A percentile compares a stretch with the other conserved stretches of the same genome.
These are phyloP conservation scores for Tolypocladium amazonense DNA, from an alignment of 2,329 filamentous ascomycete species.

Conservation along the genomic window DNA sequence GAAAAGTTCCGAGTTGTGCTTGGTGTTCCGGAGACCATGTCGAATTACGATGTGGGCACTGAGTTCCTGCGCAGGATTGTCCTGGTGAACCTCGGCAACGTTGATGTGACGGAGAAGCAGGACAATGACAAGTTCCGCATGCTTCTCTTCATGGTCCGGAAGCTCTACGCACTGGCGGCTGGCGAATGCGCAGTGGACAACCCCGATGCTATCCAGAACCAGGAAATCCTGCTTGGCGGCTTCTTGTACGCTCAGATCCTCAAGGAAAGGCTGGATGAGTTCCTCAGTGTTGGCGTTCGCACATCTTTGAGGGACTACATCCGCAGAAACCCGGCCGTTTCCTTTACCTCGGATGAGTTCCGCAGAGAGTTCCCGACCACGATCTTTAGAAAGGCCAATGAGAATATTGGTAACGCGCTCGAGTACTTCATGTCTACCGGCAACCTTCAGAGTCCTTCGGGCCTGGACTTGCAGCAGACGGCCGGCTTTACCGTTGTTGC, in stretches of 20 bases:
- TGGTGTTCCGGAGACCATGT: conserved; percentile 71
- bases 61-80: conserved; percentile 88
- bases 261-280: conserved; percentile 90
- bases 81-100: conserved; percentile 80
- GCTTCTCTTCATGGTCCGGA: conserved; percentile 91
- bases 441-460: conserved; percentile 83
- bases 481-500: conserved; percentile 95
- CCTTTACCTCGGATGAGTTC: conserved; percentile 72
- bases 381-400: conserved; percentile 73
- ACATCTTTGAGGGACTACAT: conserved; percentile 45
- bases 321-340: conserved; percentile 45
- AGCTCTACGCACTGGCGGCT: conserved; percentile 85
- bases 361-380: conserved; percentile 66
- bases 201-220: conserved; percentile 91
- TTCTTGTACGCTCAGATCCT: conserved; percentile 92
- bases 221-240: conserved; percentile 87
- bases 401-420: conserved; percentile 76
- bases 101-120: conserved; percentile 72
- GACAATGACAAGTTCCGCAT: conserved; percentile 89
- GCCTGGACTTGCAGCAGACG: conserved; percentile 86
- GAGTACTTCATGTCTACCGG: conserved; percentile 97
- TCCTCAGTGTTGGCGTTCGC: conserved; percentile 50
- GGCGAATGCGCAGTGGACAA: conserved; percentile 92
- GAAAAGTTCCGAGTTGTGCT: conserved; percentile 86
- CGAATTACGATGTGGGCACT: conserved; percentile 79